These are phyloP conservation scores for Dacryopinax spathularia DNA, from an alignment of 768 basidiomycete species.

Conservation along the genomic window DNA sequence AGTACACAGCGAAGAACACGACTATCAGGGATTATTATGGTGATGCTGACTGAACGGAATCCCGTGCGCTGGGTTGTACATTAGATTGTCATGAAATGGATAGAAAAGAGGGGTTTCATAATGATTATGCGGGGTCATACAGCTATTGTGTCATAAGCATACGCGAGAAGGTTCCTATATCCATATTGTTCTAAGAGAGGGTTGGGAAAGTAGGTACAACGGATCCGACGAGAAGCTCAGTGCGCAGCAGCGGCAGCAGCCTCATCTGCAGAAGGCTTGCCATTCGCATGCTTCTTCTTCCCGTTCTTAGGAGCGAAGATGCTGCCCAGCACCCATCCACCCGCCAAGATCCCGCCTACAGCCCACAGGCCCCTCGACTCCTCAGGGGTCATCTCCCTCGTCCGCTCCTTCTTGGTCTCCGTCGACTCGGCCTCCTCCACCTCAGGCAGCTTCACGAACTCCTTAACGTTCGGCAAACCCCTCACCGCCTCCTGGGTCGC, in stretches of 20 bases:
- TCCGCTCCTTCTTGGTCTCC: constrained; percentile 15
- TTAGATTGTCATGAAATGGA: too few relatives aligned
- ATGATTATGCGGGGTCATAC: constrained; percentile 1
- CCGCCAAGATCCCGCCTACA: constrained; percentile 35
- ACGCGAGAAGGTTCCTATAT: not conserved
- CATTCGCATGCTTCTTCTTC: not conserved
- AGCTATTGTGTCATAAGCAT: not conserved
- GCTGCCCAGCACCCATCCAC: constrained; percentile 34
- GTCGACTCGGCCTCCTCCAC: constrained; percentile 9
- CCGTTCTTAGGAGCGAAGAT: not conserved
- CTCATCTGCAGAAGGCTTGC: not conserved
- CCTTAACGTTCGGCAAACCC: constrained; percentile 7
- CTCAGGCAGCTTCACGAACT: constrained; percentile 10
- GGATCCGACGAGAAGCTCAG: too few relatives aligned
- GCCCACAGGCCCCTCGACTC: constrained; percentile 37
- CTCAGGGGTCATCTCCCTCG: constrained; percentile 24
- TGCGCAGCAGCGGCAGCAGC: too few relatives aligned
- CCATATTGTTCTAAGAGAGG: not conserved
- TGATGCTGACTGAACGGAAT: not conserved
- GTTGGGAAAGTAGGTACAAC: too few relatives aligned
- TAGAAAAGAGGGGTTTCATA: not conserved
- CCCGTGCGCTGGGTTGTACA: too few relatives aligned
- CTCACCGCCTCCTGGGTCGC: constrained; percentile 11
- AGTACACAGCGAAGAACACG: not conserved
- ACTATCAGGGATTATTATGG: constrained; percentile 2